Conservation (phyloP, 306 rosid genomes). For the Prunus persica region DNA sequence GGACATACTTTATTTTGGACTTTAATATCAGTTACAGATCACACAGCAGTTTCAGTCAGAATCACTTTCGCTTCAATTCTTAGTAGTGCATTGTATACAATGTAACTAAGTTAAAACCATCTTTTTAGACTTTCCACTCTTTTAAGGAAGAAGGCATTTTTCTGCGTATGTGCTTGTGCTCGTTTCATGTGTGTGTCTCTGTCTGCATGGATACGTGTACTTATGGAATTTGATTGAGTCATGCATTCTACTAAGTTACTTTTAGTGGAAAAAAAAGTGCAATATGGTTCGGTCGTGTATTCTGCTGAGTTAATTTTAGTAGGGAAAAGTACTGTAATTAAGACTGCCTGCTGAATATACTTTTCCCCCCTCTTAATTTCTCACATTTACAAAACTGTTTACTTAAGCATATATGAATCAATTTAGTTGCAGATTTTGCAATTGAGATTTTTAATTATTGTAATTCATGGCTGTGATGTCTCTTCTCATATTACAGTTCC, state of each 20-base stretch:
- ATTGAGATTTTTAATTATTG: slow-evolving; percentile 19
- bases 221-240: background rate
- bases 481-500: slow-evolving; percentile 53
- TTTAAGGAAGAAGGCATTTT: background rate
- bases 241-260: background rate
- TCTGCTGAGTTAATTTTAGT: background rate
- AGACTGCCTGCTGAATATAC: background rate
- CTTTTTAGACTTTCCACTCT: background rate
- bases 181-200: background rate
- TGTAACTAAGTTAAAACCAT: background rate
- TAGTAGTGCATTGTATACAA: background rate
- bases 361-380: background rate
- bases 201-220: background rate
- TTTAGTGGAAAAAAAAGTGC: background rate
- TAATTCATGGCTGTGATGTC: slow-evolving; percentile 24
- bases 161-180: background rate
- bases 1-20: background rate
- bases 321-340: background rate
- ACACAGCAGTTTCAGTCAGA: background rate
- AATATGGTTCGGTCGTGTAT: background rate
- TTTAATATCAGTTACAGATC: background rate
- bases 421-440: slow-evolving; percentile 6
- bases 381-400: background rate
- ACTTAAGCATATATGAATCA: background rate
- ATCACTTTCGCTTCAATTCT: background rate